phyloP scores from a whole-genome alignment of 257 asterid species.

The Solanum sparsipilum region DNA sequence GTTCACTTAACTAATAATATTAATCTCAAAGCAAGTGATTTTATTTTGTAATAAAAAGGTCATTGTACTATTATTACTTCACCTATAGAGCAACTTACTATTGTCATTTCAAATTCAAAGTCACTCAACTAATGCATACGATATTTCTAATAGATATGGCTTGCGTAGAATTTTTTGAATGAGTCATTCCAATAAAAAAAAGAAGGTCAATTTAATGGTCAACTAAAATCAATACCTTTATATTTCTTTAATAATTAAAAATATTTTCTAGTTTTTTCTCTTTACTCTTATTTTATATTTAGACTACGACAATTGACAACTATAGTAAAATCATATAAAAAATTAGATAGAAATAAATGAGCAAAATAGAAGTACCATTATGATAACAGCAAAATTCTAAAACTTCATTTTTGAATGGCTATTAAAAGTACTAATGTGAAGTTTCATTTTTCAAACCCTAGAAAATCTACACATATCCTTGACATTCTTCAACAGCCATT shows the following conservation, averaged over 20 bases:
- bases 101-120: not conserved
- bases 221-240: no score
- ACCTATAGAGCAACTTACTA: not conserved
- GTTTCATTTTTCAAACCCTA: not conserved
- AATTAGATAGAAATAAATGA: not conserved
- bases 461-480: not conserved
- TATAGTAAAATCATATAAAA: not conserved
- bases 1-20: not conserved
- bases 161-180: no score
- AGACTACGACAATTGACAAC: not conserved
- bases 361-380: not conserved
- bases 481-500: not conserved
- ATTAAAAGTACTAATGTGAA: not conserved
- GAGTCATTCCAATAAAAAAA: not conserved
- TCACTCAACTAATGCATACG: not conserved
- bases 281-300: not conserved
- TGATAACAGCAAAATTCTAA: not conserved
- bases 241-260: not conserved
- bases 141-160: not conserved
- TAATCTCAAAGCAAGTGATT: not conserved
- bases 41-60: not conserved
- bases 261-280: not conserved
- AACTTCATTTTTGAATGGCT: not conserved
- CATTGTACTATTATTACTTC: not conserved
- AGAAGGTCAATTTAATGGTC: not conserved